Percentiles rank a stretch among this genome's conserved stretches.
These are phyloP conservation scores for Epithele typhae DNA, from an alignment of 768 basidiomycete genomes.

Conservation along the genomic window DNA sequence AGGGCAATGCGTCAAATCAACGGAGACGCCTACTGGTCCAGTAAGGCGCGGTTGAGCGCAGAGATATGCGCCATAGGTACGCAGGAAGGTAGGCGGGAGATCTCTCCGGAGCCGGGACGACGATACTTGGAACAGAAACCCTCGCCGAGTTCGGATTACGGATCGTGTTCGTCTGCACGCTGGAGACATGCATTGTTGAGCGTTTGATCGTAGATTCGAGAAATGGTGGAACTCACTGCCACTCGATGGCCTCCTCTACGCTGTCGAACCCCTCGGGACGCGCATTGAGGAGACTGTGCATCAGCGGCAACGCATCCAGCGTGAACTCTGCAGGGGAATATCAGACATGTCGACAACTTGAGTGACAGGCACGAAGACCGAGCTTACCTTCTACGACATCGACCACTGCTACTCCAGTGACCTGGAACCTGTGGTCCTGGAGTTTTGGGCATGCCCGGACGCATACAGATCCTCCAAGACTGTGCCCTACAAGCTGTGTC, in stretches of 20 bases:
- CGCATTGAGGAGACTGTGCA: constrained; percentile 82
- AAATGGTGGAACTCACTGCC: constrained; percentile 70
- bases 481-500: constrained; percentile 66
- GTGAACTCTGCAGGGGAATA: constrained; percentile 63
- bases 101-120: constrained; percentile 40
- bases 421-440: constrained; percentile 59
- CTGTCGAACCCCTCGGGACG: constrained; percentile 84
- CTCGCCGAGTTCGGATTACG: constrained; percentile 79
- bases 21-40: constrained; percentile 74
- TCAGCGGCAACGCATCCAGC: constrained; percentile 87
- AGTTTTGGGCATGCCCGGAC: constrained; percentile 66
- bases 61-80: constrained; percentile 80
- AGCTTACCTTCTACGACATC: constrained; percentile 20
- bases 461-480: constrained; percentile 93
- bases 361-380: neutral
- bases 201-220: neutral
- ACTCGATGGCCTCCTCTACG: constrained; percentile 82
- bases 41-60: constrained; percentile 80
- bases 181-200: constrained; percentile 29
- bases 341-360: no score
- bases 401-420: constrained; percentile 72
- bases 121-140: constrained; percentile 80
- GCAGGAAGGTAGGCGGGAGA: constrained; percentile 35
- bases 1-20: no score
- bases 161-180: constrained; percentile 78